Percentiles rank a stretch among this genome's conserved stretches.
These are phyloP conservation scores for Vaccinium myrtillus DNA, from an alignment of 148 eudicot species.

Conservation along the genomic window DNA sequence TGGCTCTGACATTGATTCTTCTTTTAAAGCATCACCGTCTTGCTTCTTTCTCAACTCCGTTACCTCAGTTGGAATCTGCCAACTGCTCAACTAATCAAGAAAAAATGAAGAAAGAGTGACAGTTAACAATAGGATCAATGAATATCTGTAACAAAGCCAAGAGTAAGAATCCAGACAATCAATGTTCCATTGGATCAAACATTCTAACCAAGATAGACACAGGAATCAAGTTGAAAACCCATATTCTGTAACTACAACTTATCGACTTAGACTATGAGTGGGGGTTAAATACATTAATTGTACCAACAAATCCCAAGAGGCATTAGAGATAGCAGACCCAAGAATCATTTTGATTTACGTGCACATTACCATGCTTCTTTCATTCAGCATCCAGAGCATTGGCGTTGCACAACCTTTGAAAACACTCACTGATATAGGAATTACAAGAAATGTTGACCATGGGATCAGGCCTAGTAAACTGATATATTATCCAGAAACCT, in stretches of 20 bases:
- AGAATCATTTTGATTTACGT: too few species aligned
- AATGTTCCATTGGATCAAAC: neutral
- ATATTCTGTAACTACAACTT: neutral
- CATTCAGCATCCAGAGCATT: too few species aligned
- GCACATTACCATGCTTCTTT: too few species aligned
- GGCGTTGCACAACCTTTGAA: neutral
- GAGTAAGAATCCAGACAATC: neutral
- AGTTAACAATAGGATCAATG: constrained; percentile 2
- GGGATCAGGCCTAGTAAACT: neutral
- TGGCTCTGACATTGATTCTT: constrained; percentile 45
- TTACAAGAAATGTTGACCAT: neutral
- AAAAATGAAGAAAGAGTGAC: neutral
- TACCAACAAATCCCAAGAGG: too few species aligned
- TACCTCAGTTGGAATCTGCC: constrained; percentile 91
- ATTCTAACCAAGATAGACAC: constrained; percentile 3
- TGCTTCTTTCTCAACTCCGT: constrained; percentile 68
- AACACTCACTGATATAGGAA: neutral
- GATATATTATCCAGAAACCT: neutral
- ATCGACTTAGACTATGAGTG: neutral
- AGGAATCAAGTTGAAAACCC: neutral
- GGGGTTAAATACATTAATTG: neutral
- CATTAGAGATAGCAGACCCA: too few species aligned
- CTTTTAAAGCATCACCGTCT: constrained; percentile 56
- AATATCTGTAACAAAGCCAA: neutral
- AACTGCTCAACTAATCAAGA: constrained; percentile 74